Base-by-base conservation (phyloP, 2,329 filamentous ascomycete genomes). In the Fusarium foetens region DNA sequence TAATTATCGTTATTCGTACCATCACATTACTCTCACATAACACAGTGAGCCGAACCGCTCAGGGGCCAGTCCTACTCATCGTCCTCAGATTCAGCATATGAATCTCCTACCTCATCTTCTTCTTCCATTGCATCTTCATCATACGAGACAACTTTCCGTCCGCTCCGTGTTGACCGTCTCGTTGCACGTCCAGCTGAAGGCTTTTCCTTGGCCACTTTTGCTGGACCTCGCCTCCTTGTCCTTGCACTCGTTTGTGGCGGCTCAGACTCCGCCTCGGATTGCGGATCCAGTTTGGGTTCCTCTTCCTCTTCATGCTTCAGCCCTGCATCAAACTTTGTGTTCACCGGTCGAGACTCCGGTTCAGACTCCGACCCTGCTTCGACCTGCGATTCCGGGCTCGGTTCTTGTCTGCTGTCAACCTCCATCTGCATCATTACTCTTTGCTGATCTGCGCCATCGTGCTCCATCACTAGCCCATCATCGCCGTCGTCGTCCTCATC, bases 401-500 rank as follows among this genome's bases (percentile, higher is more conserved):
- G 27, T 23, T 53, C 52, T 51, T 33, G 53, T 49, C 64, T 35
- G 39, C 38, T 55, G 43, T 68, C 58, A 5, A 65, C 58, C 4
- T 61, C 55, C 43, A 38, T 46, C 23, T 43, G 39, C 4, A 25
- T 17, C 16, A 27, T 42, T 3, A n/a, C 23, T 31, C 36, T 31
- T 19, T 36, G 51, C 21, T 65, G 58, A 14, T n/a, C 45, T 17
- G 8, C 49, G 16, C 42, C 64, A 3, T 71, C 53, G 5, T 80
- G 77, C 21, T 82, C 81, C 77, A 83, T 80, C 27, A 79, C 79
- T 54, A 80, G 62, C 9, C 77, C 80, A 25, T 77, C 79, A 27
- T 80, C 78, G 2, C 75, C 79, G 7, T 80, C 80, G 1, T 83
- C 82, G 2, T 85, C 84, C 6, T 85, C 84, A 5, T 86, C 83